Evolutionary conservation across 179 eudicot species (phyloP).

Genomic region (Beta macrorhiza): DNA sequence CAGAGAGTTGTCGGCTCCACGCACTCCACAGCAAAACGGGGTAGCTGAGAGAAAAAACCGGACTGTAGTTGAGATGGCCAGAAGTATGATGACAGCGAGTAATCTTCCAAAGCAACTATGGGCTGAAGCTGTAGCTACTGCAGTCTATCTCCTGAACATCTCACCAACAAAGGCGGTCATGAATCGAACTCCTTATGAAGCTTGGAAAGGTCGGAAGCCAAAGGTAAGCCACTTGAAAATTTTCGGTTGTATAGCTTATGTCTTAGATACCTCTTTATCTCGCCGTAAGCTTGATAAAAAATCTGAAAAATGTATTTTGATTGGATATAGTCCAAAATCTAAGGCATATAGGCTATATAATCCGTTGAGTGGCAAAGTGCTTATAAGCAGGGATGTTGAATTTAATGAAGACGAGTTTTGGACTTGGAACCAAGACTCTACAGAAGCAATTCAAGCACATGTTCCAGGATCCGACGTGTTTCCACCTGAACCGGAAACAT

Average conservation of each 20-base stretch:
- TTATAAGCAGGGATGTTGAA: neutral
- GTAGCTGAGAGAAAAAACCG: neutral
- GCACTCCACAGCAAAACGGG: constrained; percentile 13
- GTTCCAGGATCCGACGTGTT: too few species aligned
- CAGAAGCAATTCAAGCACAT: too few species aligned
- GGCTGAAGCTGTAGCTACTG: too few species aligned
- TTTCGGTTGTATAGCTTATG: neutral
- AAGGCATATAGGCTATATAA: neutral
- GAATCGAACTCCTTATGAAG: too few species aligned
- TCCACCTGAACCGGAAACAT: too few species aligned
- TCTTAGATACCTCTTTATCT: too few species aligned
- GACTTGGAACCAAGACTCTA: too few species aligned
- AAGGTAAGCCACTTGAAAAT: neutral
- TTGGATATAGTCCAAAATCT: too few species aligned
- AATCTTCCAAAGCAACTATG: neutral
- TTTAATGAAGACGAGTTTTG: neutral
- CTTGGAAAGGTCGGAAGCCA: too few species aligned
- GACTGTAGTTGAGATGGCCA: constrained; percentile 13
- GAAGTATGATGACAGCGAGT: constrained; percentile 1
- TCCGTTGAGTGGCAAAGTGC: neutral
- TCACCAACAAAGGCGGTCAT: neutral
- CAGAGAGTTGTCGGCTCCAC: neutral
- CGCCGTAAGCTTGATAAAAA: too few species aligned
- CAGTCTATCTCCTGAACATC: neutral
- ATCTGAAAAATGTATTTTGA: too few species aligned